Conservation (phyloP, 2,329 filamentous ascomycete genomes). For the Tolypocladium tundrense region DNA sequence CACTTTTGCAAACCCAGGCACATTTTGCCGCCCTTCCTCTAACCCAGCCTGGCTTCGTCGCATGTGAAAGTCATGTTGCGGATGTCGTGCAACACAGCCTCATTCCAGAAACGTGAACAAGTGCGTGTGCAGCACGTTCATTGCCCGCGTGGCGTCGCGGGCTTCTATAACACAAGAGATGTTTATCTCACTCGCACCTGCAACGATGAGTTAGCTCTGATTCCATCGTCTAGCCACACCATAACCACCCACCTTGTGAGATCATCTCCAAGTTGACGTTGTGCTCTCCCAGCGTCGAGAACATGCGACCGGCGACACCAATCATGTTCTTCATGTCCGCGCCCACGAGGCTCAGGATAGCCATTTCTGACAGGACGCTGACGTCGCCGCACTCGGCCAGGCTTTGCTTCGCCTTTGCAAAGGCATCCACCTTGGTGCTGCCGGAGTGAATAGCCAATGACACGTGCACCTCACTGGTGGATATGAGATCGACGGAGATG, state of each 20-base stretch:
- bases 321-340: constrained; percentile 97
- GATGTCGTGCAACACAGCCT: background rate
- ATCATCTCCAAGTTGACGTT: constrained; percentile 99
- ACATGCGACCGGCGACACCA: constrained; percentile 89
- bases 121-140: constrained; percentile 94
- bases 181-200: constrained; percentile 96
- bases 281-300: constrained; percentile 85
- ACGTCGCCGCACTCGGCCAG: constrained; percentile 78
- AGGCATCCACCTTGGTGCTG: constrained; percentile 48
- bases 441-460: constrained; percentile 92
- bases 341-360: constrained; percentile 88
- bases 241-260: constrained; percentile 63
- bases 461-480: constrained; percentile 91
- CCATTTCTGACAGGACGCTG: constrained; percentile 84
- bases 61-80: background rate
- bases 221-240: background rate
- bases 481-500: constrained; percentile 91
- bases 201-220: background rate
- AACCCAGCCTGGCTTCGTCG: background rate
- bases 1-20: background rate
- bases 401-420: constrained; percentile 60
- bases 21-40: background rate
- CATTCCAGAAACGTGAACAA: constrained; percentile 86
- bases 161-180: constrained; percentile 97
- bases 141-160: constrained; percentile 78